Evolutionary conservation across 2,329 filamentous ascomycete genomes (phyloP), one percentile per base, ranked within the genome.

Genomic region (Curvularia verruculosa): DNA sequence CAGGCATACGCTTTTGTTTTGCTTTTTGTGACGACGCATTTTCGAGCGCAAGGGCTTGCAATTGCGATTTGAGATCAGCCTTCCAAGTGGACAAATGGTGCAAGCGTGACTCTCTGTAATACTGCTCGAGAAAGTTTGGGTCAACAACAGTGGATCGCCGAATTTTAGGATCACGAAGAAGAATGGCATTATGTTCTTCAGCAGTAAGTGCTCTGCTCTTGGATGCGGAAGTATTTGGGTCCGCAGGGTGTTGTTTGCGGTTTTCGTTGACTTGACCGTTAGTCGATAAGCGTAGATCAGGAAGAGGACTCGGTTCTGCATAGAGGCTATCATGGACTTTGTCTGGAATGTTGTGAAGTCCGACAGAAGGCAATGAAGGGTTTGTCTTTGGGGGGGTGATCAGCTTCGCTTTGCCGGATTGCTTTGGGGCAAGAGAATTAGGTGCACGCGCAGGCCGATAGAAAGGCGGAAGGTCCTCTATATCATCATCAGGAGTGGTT

Each of bases 41-140:
- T 65, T 96, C 89, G 1, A 85, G 84, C 8, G 93, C 88, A 53
- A 96, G 80, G 7, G 84, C 87, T 76, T 97, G 94, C 71, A 99
- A 87, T 67, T 90, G 88, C 0, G 92, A 88, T 75, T 98, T 99
- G 3, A 99, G 79, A 58, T 96, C 91, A 1, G 94, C 90, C 80
- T 98, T 99, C 96, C 95, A 98, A 1, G 91, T 92, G 0, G 94
- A 97, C 0, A 99, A 80, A 72, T 99, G 95, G 75, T 99, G 96
- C 19, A 99, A 82, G 23, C 95, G 89, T 59, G 94, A 98, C 77
- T 98, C 93, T 4, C 92, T 90, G 72, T 98, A 99, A 71, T 91
- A 99, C 60, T 98, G 93, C 62, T 94, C 90, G 1, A 99, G 81
- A 59, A 99, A 99, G 34, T 95, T 88, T 0, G 96, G 95, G 64